These are phyloP conservation scores for Allium fistulosum DNA, from an alignment of 106 monocot genomes.

Conservation along the genomic window DNA sequence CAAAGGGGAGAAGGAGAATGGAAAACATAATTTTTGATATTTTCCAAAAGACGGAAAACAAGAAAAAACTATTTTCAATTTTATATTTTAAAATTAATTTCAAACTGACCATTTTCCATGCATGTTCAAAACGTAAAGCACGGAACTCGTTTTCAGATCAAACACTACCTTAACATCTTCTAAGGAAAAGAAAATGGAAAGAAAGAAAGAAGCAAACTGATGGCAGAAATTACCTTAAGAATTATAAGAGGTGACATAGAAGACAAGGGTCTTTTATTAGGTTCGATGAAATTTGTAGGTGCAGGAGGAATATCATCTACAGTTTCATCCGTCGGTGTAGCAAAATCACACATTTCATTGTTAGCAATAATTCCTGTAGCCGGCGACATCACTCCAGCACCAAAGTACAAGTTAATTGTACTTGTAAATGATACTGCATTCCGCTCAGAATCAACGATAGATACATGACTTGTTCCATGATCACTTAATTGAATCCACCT, in stretches of 20 bases:
- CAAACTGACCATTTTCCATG: too few relatives aligned
- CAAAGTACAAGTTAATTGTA: slow-evolving; percentile 74
- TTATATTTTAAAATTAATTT: too few relatives aligned
- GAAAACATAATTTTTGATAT: too few relatives aligned
- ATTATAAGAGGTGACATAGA: slow-evolving; percentile 95
- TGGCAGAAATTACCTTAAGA: slow-evolving; percentile 42
- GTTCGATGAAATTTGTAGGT: slow-evolving; percentile 88
- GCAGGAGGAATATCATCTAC: slow-evolving; percentile 69
- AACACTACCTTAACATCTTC: too few relatives aligned
- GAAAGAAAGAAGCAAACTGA: too few relatives aligned
- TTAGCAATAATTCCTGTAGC: slow-evolving; percentile 87
- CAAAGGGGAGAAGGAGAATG: too few relatives aligned
- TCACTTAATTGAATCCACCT: slow-evolving; percentile 89
- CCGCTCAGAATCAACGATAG: slow-evolving; percentile 72
- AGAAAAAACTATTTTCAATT: too few relatives aligned
- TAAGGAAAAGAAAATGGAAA: too few relatives aligned
- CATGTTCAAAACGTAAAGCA: too few relatives aligned
- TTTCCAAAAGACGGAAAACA: too few relatives aligned
- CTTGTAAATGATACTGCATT: slow-evolving; percentile 91
- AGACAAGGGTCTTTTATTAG: slow-evolving; percentile 75
- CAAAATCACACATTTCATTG: slow-evolving; percentile 97
- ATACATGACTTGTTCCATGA: slow-evolving; percentile 87
- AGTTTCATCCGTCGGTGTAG: slow-evolving; percentile 39
- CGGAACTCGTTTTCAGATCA: too few relatives aligned
- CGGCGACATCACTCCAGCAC: slow-evolving; percentile 59